Evolutionary conservation across 2,329 filamentous ascomycete genomes (phyloP).

Genomic region (Claviceps maximensis): DNA sequence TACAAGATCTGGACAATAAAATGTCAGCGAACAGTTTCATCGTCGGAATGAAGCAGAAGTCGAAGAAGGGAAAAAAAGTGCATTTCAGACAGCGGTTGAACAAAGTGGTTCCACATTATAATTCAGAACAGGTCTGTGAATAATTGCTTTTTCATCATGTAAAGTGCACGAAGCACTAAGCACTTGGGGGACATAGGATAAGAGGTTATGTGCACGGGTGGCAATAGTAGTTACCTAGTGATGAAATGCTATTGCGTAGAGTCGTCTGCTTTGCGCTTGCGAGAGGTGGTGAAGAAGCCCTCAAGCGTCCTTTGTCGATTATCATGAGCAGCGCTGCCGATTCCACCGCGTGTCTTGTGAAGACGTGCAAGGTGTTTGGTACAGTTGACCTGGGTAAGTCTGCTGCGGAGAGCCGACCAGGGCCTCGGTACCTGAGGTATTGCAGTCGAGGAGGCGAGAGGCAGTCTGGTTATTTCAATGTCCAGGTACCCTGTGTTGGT

Average conservation of each 20-base stretch:
- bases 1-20: not conserved
- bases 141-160: conserved; percentile 55
- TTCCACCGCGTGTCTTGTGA: conserved; percentile 68
- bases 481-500: conserved; percentile 40
- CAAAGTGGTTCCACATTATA: conserved; percentile 54
- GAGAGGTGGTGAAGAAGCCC: conserved; percentile 47
- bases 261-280: conserved; percentile 4
- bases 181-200: not conserved
- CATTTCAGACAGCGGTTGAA: conserved; percentile 72
- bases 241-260: not conserved
- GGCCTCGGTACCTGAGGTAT: conserved; percentile 9
- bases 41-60: not conserved
- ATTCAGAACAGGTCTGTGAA: conserved; percentile 82
- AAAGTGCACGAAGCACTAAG: not conserved
- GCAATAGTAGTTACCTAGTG: conserved; percentile 24
- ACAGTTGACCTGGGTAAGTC: conserved; percentile 41
- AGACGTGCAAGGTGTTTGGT: conserved; percentile 58
- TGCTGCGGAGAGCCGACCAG: conserved; percentile 10
- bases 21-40: conserved; percentile 1
- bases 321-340: conserved; percentile 68
- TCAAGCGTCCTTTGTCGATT: conserved; percentile 62
- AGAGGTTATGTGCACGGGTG: no score
- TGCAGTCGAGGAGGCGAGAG: not conserved
- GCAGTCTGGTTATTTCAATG: conserved; percentile 10
- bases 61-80: not conserved